phyloP scores from a whole-genome alignment of 805 yeast genomes.

The Grigorovia transvaalensis region DNA sequence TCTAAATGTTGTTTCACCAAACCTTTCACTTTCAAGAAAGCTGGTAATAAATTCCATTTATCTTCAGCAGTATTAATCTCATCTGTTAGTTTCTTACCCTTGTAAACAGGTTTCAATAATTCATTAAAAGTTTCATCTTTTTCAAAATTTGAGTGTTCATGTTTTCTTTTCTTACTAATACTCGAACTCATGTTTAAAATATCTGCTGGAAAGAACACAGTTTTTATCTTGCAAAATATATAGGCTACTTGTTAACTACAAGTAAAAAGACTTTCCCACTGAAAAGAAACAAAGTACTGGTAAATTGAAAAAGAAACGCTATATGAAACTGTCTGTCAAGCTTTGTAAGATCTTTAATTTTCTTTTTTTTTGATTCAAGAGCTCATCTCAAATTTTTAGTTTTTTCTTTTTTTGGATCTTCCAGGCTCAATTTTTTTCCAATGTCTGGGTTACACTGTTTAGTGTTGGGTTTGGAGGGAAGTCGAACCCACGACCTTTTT shows the following conservation, averaged over 20 bases:
- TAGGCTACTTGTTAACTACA: too few species aligned
- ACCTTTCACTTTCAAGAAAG: conserved; percentile 91
- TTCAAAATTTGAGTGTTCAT: conserved; percentile 7
- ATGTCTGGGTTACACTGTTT: not conserved
- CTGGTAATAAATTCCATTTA: conserved; percentile 94
- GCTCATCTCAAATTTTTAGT: not conserved
- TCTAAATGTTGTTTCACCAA: conserved; percentile 94
- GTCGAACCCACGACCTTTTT: not conserved
- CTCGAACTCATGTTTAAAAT: not conserved
- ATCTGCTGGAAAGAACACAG: not conserved
- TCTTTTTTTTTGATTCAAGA: not conserved
- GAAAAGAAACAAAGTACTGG: too few species aligned
- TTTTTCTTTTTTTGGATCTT: too few species aligned
- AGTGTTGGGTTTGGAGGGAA: not conserved
- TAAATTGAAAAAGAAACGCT: not conserved
- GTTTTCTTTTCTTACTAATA: conserved; percentile 5
- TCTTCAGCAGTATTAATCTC: conserved; percentile 86
- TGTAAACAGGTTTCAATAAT: conserved; percentile 66
- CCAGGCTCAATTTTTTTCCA: not conserved
- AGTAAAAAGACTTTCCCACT: too few species aligned
- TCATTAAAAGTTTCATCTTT: conserved; percentile 62
- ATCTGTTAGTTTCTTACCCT: conserved; percentile 80
- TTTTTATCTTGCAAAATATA: too few species aligned
- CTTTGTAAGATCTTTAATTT: not conserved
- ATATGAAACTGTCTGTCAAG: too few species aligned